These are phyloP conservation scores for Byssothecium circinans DNA, from an alignment of 2,329 filamentous ascomycete genomes.

Conservation along the genomic window DNA sequence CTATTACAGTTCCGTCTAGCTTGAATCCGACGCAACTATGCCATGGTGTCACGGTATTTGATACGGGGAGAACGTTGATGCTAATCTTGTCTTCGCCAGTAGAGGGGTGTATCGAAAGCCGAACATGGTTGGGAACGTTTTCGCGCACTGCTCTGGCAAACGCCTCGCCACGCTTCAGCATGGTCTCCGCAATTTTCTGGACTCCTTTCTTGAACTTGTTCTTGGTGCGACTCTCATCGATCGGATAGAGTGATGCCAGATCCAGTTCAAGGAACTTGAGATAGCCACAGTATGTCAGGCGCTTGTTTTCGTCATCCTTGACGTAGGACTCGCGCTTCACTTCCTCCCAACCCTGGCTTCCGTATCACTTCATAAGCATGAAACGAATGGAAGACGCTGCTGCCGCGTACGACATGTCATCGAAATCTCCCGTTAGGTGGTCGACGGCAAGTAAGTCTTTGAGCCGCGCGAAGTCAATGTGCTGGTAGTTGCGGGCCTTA, in stretches of 20 bases:
- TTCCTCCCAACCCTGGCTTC: no score
- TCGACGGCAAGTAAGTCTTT: slow-evolving; percentile 13
- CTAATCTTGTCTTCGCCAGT: slow-evolving; percentile 33
- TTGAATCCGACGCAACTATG: slow-evolving; percentile 24
- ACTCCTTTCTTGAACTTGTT: slow-evolving; percentile 26
- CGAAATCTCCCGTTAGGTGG: no score
- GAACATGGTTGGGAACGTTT: slow-evolving; percentile 21
- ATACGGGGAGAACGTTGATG: slow-evolving; percentile 29
- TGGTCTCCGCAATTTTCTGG: slow-evolving; percentile 27
- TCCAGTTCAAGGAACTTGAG: slow-evolving; percentile 31
- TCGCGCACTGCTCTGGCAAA: slow-evolving; percentile 21
- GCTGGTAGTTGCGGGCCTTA: slow-evolving; percentile 8
- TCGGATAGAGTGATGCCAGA: slow-evolving; percentile 17
- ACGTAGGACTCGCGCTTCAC: no score
- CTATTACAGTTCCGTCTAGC: slow-evolving; percentile 20
- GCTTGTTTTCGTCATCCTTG: slow-evolving; percentile 15
- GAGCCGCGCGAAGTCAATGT: slow-evolving; percentile 22
- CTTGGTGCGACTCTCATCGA: slow-evolving; percentile 12
- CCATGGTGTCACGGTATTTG: slow-evolving; percentile 28
- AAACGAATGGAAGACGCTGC: no score
- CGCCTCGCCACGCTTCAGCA: slow-evolving; percentile 30
- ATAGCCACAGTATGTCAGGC: slow-evolving; percentile 33
- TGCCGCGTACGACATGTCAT: no score
- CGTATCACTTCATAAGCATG: no score
- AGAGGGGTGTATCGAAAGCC: slow-evolving; percentile 37